Evolutionary conservation across 2,329 filamentous ascomycete genomes (phyloP), one percentile per base, ranked within the genome.

Genomic region (Sphaerulina vaccinii): DNA sequence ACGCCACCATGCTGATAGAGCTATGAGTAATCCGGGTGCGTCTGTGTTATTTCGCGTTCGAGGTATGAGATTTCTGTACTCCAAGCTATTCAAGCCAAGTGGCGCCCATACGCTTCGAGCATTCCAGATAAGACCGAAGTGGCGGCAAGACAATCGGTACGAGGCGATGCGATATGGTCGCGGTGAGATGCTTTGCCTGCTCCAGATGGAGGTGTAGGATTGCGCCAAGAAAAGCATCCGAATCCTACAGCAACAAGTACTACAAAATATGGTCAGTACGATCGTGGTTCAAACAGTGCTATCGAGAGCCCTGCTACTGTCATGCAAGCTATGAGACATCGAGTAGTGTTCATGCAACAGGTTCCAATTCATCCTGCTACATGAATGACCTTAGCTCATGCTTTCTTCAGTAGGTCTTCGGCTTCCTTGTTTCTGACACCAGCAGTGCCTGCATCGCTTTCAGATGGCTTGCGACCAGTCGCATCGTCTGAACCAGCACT

Each of bases 401-500:
- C 42, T 52, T 60, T 61, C 54, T 62, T 63, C 44, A 78, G 61
- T 35, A 78, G 54, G 40, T 75, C 74, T 58, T 76, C 75, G 6
- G 73, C 73, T 21, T 70, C 70, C 48, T 73, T 73, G 58, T 78
- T 71, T 55, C 68, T 74, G 40, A 72, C 70, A 2, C 70, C 69
- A n/a, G 70, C 65, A 46, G 68, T 74, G 37, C 67, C 71, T 54
- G 69, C 63, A 54, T 71, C 71, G 11, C 69, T 70, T 47, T 71
- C 70, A 60, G 69, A 40, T 7, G 49, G 54, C 40, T 54, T 57
- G 10, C 45, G 41, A 16, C 44, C 40, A 16, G 60, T 46, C 38
- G 58, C 57, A 6, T 58, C 67, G 9, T 67, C 65, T 32, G 68
- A 66, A 16, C 56, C 75, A 84, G 86, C 63, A 84, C 69, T 64